phyloP scores from a whole-genome alignment of 2,329 filamentous ascomycete genomes.

The Aureobasidium melanogenum region DNA sequence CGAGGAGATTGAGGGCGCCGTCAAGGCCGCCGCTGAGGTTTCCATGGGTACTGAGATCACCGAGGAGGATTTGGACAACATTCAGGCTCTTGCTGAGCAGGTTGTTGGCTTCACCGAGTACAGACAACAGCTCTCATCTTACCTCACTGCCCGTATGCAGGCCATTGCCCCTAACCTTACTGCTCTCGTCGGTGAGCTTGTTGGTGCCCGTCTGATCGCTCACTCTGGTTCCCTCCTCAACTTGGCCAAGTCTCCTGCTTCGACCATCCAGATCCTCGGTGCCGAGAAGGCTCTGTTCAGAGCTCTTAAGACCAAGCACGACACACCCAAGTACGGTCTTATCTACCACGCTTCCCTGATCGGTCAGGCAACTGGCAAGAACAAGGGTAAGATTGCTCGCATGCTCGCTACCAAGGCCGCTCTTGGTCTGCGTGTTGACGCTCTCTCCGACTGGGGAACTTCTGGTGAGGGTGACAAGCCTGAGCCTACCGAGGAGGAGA shows the following conservation, averaged over 20 bases:
- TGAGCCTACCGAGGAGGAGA: conserved; percentile 76
- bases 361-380: conserved; percentile 92
- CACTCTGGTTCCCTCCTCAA: conserved; percentile 91
- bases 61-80: conserved; percentile 85
- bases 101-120: conserved; percentile 89
- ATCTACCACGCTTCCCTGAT: conserved; percentile 90
- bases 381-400: conserved; percentile 99
- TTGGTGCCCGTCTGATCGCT: conserved; percentile 88
- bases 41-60: conserved; percentile 99
- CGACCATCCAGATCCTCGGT: conserved; percentile 94
- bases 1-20: conserved; percentile 83
- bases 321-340: conserved; percentile 96
- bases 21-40: conserved; percentile 91
- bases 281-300: conserved; percentile 98
- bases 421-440: conserved; percentile 86
- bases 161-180: conserved; percentile 95
- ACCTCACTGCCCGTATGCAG: conserved; percentile 88
- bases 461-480: conserved; percentile 54
- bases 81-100: conserved; percentile 82
- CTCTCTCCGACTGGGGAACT: conserved; percentile 66
- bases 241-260: conserved; percentile 88
- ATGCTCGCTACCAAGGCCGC: conserved; percentile 91
- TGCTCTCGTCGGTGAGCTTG: conserved; percentile 82
- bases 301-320: conserved; percentile 97
- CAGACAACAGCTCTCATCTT: conserved; percentile 76